Percentiles rank a stretch among this genome's conserved stretches.
phyloP scores from a whole-genome alignment of 2,329 filamentous ascomycete genomes.

The Colletotrichum godetiae region DNA sequence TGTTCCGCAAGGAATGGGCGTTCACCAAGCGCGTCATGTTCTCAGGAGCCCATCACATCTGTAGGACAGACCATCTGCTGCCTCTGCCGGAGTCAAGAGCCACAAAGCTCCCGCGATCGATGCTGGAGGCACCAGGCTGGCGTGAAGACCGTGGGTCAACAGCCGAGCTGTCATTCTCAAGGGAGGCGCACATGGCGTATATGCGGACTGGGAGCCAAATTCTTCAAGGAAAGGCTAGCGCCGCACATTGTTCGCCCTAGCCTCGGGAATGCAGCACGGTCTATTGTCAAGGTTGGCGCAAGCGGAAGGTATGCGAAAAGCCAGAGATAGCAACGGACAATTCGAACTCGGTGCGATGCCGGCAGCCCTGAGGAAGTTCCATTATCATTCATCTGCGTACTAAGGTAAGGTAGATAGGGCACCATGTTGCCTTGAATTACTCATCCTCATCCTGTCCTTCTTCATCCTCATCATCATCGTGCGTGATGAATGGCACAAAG shows the following conservation, averaged over 20 bases:
- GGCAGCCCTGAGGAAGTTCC: no score
- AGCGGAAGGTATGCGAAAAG: constrained; percentile 10
- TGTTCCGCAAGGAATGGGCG: constrained; percentile 19
- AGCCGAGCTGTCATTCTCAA: constrained; percentile 18
- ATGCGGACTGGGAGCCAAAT: background rate
- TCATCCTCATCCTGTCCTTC: constrained; percentile 48
- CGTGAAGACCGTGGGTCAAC: background rate
- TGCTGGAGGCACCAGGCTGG: background rate
- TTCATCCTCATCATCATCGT: constrained; percentile 65
- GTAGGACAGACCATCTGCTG: background rate
- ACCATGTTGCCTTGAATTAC: background rate
- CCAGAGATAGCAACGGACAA: background rate
- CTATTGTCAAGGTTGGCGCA: constrained; percentile 15
- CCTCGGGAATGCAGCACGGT: constrained; percentile 25
- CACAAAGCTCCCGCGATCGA: background rate
- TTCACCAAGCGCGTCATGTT: constrained; percentile 6
- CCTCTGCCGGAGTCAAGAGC: background rate
- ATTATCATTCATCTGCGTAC: background rate
- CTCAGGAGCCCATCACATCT: background rate
- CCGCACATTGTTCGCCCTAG: constrained; percentile 4
- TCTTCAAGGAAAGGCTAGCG: constrained; percentile 16
- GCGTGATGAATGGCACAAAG: constrained; percentile 78
- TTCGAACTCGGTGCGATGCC: background rate
- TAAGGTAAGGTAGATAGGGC: background rate
- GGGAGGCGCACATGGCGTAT: constrained; percentile 2